A percentile compares a stretch with the other conserved stretches of the same genome.
These are phyloP conservation scores for Gryganskiella cystojenkinii DNA, from an alignment of 192 early-diverging fungal genomes.

Conservation along the genomic window DNA sequence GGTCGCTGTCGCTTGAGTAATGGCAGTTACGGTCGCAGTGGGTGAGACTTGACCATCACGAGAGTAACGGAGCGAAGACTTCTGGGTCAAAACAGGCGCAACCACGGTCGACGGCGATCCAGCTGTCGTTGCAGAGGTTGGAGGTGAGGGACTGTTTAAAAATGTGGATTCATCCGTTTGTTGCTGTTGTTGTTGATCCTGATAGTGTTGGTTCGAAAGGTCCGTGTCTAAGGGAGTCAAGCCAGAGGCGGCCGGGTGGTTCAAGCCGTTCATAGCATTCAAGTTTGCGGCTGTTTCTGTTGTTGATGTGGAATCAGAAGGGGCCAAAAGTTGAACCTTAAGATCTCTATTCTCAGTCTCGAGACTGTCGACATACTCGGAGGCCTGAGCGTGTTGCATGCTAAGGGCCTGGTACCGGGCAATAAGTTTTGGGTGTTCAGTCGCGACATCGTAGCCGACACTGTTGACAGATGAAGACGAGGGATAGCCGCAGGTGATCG, in stretches of 20 bases:
- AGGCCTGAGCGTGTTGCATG: conserved; percentile 22
- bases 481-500: no score
- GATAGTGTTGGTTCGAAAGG: neutral
- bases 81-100: conserved; percentile 25
- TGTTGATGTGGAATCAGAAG: neutral
- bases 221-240: conserved; percentile 19
- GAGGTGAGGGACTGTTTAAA: neutral
- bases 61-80: conserved; percentile 33
- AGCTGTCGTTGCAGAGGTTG: neutral
- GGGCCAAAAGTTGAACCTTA: conserved; percentile 19
- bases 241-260: conserved; percentile 15
- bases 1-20: no score
- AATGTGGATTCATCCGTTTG: neutral
- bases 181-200: neutral
- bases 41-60: conserved; percentile 16
- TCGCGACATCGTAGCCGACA: conserved; percentile 29
- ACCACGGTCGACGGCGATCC: conserved; percentile 2
- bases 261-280: neutral
- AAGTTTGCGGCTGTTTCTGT: no score
- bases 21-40: neutral
- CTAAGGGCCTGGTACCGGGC: conserved; percentile 27
- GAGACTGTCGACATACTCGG: conserved; percentile 20
- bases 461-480: conserved; percentile 14
- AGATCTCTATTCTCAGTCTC: conserved; percentile 32
- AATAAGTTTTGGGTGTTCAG: conserved; percentile 31